Evolutionary conservation across 2,329 filamentous ascomycete genomes (phyloP).

Genomic region (Colletotrichum viniferum): DNA sequence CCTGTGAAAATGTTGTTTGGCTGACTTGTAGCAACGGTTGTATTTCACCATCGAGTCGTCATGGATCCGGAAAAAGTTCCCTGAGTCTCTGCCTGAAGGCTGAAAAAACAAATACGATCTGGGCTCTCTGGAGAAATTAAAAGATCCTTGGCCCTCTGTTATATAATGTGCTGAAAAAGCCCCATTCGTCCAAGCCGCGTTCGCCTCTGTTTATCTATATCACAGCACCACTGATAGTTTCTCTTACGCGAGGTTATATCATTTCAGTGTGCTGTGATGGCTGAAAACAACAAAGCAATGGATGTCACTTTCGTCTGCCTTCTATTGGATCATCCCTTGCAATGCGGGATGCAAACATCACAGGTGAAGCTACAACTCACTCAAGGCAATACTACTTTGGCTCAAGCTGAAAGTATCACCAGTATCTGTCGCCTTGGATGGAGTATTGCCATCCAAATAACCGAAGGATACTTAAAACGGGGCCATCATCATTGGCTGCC

Average conservation of each 20-base stretch:
- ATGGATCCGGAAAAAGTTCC: too few relatives aligned
- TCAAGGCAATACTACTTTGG: not conserved
- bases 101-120: too few relatives aligned
- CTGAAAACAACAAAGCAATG: too few relatives aligned
- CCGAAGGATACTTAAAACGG: rapidly evolving
- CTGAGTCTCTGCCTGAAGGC: too few relatives aligned
- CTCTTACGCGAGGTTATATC: not conserved
- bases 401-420: rapidly evolving
- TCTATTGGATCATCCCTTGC: not conserved
- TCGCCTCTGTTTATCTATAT: not conserved
- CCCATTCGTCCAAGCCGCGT: not conserved
- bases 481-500: not conserved
- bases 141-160: not conserved
- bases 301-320: too few relatives aligned
- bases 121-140: too few relatives aligned
- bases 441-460: not conserved
- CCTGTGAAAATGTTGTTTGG: rapidly evolving
- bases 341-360: not conserved
- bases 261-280: not conserved
- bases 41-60: too few relatives aligned
- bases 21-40: too few relatives aligned
- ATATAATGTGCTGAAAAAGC: not conserved
- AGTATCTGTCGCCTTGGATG: not conserved
- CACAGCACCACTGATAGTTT: not conserved
- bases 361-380: not conserved